Evolutionary conservation across 768 basidiomycete species (phyloP), one percentile per base, ranked within the genome.

Genomic region (Coprinellus aureogranulatus): DNA sequence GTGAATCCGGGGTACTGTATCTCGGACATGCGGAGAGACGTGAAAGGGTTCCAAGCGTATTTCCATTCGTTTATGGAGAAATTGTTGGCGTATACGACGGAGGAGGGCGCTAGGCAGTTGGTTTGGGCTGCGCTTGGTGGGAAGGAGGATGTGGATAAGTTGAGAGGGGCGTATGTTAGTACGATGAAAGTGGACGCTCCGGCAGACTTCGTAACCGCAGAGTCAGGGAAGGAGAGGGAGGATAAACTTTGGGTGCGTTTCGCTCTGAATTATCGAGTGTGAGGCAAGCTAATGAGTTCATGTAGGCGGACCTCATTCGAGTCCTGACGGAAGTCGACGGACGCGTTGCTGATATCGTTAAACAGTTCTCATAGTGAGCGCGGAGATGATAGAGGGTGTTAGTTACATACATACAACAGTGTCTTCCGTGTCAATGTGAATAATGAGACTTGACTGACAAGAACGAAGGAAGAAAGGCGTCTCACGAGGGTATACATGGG

Each of bases 1-100:
- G 72, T 77, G 16, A 75, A 76, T 45, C 81, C 80, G 18, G 79
- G 78, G 22, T 77, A 71, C 56, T 80, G 78, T 61, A 54, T 67
- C 37, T 78, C 77, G 1, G 68, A 72, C 28, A 62, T 81, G 3
- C 64, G 66, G 0, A 61, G 68, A n/a, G 57, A 59, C 9, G 26
- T 73, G 1, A 57, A 54, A 11, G 65, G 65, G 0, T 3, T 67
- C 20, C 28, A 50, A 28, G 53, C 63, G 2, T 26, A 55, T 20
- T 6, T 71, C 18, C 53, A 61, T 37, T 59, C 63, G 59, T 18
- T 73, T 3, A 64, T 76, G 63, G 71, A 75, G 49, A 65, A 56
- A 14, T 20, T 68, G 1, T 16, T 82, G 0, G 78, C 74, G 2
- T 68, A 67, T 20, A 68, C 77, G 0, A 59, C 75, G 0, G 77